Conservation (phyloP, 2,329 filamentous ascomycete species). For the Penicillium sp. region DNA sequence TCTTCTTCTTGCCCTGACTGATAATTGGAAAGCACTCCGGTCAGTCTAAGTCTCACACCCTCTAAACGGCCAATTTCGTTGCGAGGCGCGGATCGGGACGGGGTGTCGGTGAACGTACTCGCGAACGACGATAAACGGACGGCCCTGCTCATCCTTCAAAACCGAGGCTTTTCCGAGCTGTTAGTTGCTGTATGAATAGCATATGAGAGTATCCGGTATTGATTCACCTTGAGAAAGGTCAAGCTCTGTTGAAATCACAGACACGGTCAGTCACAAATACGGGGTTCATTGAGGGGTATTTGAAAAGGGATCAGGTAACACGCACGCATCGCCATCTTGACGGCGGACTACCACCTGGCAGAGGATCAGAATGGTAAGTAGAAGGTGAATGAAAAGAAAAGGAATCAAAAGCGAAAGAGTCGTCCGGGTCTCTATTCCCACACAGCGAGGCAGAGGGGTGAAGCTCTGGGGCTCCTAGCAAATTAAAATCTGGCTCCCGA, state of each 20-base stretch:
- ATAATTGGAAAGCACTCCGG: slow-evolving; percentile 11
- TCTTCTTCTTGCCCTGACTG: slow-evolving; percentile 96
- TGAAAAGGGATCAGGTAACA: slow-evolving; percentile 10
- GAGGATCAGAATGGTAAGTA: slow-evolving; percentile 15
- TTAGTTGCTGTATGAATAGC: slow-evolving; percentile 27
- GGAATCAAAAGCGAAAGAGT: slow-evolving; percentile 2
- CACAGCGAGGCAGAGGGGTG: slow-evolving; percentile 26
- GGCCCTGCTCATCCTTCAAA: slow-evolving; percentile 95
- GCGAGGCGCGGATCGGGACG: slow-evolving; percentile 5
- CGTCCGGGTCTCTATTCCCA: slow-evolving; percentile 9
- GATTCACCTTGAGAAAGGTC: slow-evolving; percentile 50
- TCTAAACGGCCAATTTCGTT: slow-evolving; percentile 8
- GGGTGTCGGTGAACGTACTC: slow-evolving; percentile 65
- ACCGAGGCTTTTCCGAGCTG: slow-evolving; percentile 58
- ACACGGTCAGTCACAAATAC: slow-evolving; percentile 31
- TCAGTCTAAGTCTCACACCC: slow-evolving; percentile 26
- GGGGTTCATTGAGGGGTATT: slow-evolving; percentile 39
- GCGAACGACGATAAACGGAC: slow-evolving; percentile 97
- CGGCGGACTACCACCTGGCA: slow-evolving; percentile 38
- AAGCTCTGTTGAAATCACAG: slow-evolving; percentile 39
- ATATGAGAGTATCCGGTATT: slow-evolving; percentile 7
- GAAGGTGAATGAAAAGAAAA: slow-evolving; percentile 13
- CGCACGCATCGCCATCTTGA: slow-evolving; percentile 53
- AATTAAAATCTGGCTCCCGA: slow-evolving; percentile 42
- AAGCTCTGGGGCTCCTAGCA: slow-evolving; percentile 39